Evolutionary conservation across 805 yeast species (phyloP).

Genomic region (Dipodascopsis uninucleata): DNA sequence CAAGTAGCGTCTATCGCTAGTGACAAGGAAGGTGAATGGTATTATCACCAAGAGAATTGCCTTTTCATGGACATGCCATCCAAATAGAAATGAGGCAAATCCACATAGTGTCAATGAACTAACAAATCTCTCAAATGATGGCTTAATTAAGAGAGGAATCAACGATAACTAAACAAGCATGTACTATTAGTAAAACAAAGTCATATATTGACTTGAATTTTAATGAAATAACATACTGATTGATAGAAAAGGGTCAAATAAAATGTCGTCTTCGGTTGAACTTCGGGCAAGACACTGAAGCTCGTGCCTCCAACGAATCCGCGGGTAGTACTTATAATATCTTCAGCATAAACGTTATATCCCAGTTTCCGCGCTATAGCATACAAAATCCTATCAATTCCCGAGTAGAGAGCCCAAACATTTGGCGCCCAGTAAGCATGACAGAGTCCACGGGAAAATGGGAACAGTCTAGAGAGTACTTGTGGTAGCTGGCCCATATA

Average conservation of each 20-base stretch:
- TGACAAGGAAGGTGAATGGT: conserved; percentile 74
- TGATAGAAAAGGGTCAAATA: conserved; percentile 81
- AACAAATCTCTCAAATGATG: conserved; percentile 71
- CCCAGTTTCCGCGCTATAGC: conserved; percentile 13
- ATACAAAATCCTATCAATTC: conserved; percentile 64
- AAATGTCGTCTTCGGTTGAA: conserved; percentile 75
- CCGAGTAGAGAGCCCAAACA: conserved; percentile 91
- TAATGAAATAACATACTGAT: conserved; percentile 43
- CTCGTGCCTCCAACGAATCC: conserved; percentile 91
- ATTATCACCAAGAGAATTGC: conserved; percentile 86
- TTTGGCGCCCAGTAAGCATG: conserved; percentile 99
- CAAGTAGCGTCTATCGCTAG: conserved; percentile 66
- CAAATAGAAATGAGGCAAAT: conserved; percentile 84
- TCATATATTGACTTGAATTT: conserved; percentile 58
- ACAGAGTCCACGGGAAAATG: conserved; percentile 90
- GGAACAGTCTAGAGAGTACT: conserved; percentile 70
- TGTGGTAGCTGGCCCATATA: conserved; percentile 60
- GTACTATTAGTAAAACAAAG: conserved; percentile 38
- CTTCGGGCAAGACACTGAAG: conserved; percentile 74
- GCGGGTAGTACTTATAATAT: conserved; percentile 46
- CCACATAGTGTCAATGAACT: conserved; percentile 89
- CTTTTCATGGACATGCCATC: conserved; percentile 99
- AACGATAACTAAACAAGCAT: conserved; percentile 12
- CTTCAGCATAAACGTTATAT: conserved; percentile 8
- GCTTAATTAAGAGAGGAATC: conserved; percentile 46